A percentile compares a stretch with the other conserved stretches of the same genome.
phyloP scores from a whole-genome alignment of 2,329 filamentous ascomycete species.

The Diaporthe destruens region DNA sequence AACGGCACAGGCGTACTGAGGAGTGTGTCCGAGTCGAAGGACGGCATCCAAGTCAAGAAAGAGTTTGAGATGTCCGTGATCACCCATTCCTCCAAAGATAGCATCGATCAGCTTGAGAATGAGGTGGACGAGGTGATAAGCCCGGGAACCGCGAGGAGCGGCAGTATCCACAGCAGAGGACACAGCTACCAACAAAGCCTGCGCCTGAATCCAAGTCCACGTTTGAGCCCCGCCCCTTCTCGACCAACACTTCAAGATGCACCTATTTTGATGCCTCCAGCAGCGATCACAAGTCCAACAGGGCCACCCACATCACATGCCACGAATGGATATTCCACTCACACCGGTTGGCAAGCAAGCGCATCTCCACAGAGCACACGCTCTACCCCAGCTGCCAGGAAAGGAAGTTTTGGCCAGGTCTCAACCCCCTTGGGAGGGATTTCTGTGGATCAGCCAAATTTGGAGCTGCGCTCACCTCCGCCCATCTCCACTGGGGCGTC shows the following conservation, averaged over 20 bases:
- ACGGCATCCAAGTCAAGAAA: conserved; percentile 36
- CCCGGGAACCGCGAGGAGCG: conserved; percentile 24
- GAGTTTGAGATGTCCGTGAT: conserved; percentile 42
- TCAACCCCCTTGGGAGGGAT: conserved; percentile 3
- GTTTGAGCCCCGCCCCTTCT: conserved; percentile 24
- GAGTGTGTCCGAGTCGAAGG: conserved; percentile 8
- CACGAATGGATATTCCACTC: neutral
- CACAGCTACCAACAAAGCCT: conserved; percentile 19
- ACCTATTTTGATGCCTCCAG: conserved; percentile 11
- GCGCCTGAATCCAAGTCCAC: conserved; percentile 9
- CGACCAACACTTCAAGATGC: conserved; percentile 21
- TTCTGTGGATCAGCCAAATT: neutral
- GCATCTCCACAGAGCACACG: conserved; percentile 31
- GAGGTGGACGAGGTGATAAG: conserved; percentile 38
- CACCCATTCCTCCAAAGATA: conserved; percentile 35
- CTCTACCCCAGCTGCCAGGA: conserved; percentile 3
- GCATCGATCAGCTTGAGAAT: conserved; percentile 35
- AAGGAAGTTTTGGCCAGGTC: conserved; percentile 23
- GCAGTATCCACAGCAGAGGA: conserved; percentile 26
- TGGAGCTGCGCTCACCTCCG: neutral
- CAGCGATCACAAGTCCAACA: neutral
- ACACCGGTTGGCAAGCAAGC: neutral
- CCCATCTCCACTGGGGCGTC: conserved; percentile 2
- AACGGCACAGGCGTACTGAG: neutral
- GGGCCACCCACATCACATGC: conserved; percentile 8